Percentiles rank a stretch among this genome's conserved stretches.
Evolutionary conservation across 2,329 filamentous ascomycete species (phyloP).

Genomic region (Aaosphaeria pasadenensis): DNA sequence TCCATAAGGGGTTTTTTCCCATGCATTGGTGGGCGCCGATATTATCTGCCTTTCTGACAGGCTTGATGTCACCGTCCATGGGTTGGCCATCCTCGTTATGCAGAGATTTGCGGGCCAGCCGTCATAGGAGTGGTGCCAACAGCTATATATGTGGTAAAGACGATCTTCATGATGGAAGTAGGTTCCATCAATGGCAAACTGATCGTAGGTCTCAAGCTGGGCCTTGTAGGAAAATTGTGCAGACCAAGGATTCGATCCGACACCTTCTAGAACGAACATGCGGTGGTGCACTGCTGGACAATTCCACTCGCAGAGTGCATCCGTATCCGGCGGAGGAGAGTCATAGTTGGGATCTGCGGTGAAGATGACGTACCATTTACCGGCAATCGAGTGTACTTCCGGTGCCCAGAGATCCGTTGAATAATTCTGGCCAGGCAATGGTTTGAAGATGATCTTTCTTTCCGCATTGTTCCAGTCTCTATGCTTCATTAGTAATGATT

Average conservation of each 20-base stretch:
- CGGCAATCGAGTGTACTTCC: constrained; percentile 47
- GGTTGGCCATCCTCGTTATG: constrained; percentile 49
- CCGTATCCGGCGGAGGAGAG: constrained; percentile 44
- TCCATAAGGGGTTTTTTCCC: constrained; percentile 53
- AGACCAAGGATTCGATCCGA: constrained; percentile 44
- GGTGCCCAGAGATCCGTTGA: constrained; percentile 51
- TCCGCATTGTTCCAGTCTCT: constrained; percentile 45
- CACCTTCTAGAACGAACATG: constrained; percentile 50
- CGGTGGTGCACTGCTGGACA: constrained; percentile 52
- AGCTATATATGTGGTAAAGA: constrained; percentile 40
- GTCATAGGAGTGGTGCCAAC: constrained; percentile 43
- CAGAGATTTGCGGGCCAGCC: constrained; percentile 53
- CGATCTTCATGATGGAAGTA: constrained; percentile 45
- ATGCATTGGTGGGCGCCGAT: constrained; percentile 46
- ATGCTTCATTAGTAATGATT: not conserved
- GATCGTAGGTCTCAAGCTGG: constrained; percentile 50
- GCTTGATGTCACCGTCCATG: constrained; percentile 46
- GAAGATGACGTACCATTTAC: constrained; percentile 52
- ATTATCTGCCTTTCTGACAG: constrained; percentile 48
- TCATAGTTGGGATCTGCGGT: constrained; percentile 50
- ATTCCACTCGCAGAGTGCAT: constrained; percentile 48
- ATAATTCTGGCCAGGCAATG: constrained; percentile 42
- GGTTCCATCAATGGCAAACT: constrained; percentile 54
- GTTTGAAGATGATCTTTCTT: constrained; percentile 41
- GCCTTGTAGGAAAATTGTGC: constrained; percentile 45